Percentiles rank a stretch among this genome's conserved stretches.
Conservation (phyloP, 1,284 basidiomycete genomes). For the Phylloporus gajari region DNA sequence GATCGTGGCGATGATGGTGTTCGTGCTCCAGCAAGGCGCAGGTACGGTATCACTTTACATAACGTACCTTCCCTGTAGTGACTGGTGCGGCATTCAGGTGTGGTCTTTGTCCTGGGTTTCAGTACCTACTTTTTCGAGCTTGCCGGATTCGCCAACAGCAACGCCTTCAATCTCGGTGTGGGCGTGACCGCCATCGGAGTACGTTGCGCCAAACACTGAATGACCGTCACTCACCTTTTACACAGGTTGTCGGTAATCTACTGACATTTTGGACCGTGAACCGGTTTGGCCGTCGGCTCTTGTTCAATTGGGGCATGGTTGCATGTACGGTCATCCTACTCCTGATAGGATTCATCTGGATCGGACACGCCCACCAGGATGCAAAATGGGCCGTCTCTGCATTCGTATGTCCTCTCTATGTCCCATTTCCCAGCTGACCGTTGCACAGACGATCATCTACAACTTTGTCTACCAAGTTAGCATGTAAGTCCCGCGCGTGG, state of each 20-base stretch:
- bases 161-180: conserved; percentile 41
- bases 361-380: too few species aligned
- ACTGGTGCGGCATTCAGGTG: conserved; percentile 26
- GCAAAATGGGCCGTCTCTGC: too few species aligned
- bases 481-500: conserved; percentile 28
- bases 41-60: conserved; percentile 25
- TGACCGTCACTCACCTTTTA: not conserved
- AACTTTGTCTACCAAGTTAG: conserved; percentile 38
- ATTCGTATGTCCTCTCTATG: too few species aligned
- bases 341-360: conserved; percentile 39
- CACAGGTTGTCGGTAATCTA: conserved; percentile 39
- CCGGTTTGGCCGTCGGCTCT: conserved; percentile 35
- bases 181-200: conserved; percentile 42
- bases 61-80: not conserved
- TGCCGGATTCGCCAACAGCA: conserved; percentile 35
- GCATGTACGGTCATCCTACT: conserved; percentile 37
- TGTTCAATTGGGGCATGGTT: conserved; percentile 44
- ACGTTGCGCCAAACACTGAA: not conserved
- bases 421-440: not conserved
- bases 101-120: conserved; percentile 42
- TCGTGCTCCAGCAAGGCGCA: conserved; percentile 42
- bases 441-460: conserved; percentile 37
- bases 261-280: conserved; percentile 41
- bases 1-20: conserved; percentile 45
- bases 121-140: conserved; percentile 47